Evolutionary conservation across 2,329 filamentous ascomycete species (phyloP), one percentile per base, ranked within the genome.

Genomic region (Daldinia eschscholtzii): DNA sequence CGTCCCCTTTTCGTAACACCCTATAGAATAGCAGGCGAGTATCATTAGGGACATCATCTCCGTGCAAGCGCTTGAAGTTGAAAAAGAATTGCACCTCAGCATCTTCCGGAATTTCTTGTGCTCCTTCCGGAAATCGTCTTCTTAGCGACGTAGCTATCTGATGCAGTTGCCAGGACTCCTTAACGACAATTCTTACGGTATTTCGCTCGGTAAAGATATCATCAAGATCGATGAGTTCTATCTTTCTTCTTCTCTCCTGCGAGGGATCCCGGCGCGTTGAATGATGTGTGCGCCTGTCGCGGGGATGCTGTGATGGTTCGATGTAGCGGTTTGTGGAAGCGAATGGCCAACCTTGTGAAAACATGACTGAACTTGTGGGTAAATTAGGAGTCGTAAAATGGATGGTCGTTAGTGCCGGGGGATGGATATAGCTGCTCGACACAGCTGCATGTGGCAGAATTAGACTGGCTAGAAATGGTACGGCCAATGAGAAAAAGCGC

Each of bases 201-300:
- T 55, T 65, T 13, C 75, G 68, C 12, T 63, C 23, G 4, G 67
- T 68, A 9, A 74, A 42, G 2, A 44, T 9, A 5, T 55, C 64
- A 50, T 76, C 74, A 12, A 77, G 57, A 48, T 77, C 75, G 33
- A 69, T 12, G 13, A 77, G 69, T 3, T 72, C 59, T 44, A 77
- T 73, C 48, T 64, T 64, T 64, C 41, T 73, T 64, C 41, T 73
- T 42, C 50, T 60, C 9, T 61, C 66, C n/a, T 42, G 58, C 12
- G 61, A 26, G 18, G 55, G 13, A 30, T 64, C 65, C 37, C 30
- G 62, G 44, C 57, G 62, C 2, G 6, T 46, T 13, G 56, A 44
- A 46, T 37, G 63, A 26, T 67, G 64, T 23, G 18, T 53, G 37
- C 57, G 59, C 41, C 33, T 53, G 39, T 67, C 67, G 46, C 37